phyloP scores from a whole-genome alignment of 2,329 filamentous ascomycete genomes.

The Escovopsis sp. region DNA sequence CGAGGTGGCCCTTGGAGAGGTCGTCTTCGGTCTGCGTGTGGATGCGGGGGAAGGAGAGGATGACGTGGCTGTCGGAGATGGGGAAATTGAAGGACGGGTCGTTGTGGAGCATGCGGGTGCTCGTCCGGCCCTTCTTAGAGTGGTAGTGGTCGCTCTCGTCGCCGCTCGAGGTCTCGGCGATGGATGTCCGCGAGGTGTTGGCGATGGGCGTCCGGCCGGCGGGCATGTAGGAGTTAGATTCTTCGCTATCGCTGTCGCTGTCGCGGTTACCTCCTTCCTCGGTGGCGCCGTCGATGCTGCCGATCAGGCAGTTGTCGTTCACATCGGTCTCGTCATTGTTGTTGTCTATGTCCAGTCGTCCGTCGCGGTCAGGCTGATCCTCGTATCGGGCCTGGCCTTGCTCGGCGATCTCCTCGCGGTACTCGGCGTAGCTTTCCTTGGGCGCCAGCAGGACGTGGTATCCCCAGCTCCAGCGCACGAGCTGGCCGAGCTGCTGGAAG shows the following conservation, averaged over 20 bases:
- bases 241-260: constrained; percentile 19
- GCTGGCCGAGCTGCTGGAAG: constrained; percentile 91
- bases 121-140: constrained; percentile 17
- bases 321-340: constrained; percentile 25
- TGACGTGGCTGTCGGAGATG: constrained; percentile 35
- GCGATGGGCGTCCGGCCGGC: constrained; percentile 40
- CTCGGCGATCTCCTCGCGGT: constrained; percentile 37
- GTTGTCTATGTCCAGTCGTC: no score
- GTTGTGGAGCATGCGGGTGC: constrained; percentile 11
- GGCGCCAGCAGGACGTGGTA: constrained; percentile 90
- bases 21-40: constrained; percentile 26
- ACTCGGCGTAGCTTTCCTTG: constrained; percentile 54
- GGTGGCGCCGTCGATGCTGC: constrained; percentile 19
- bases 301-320: constrained; percentile 24
- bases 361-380: constrained; percentile 11
- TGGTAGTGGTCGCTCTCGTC: constrained; percentile 17
- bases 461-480: constrained; percentile 96
- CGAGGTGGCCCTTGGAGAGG: constrained; percentile 13
- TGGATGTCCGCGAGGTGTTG: constrained; percentile 32
- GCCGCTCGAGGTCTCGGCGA: constrained; percentile 30
- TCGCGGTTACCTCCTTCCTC: constrained; percentile 18
- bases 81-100: constrained; percentile 15
- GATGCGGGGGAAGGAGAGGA: constrained; percentile 47
- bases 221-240: constrained; percentile 36
- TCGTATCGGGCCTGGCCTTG: constrained; percentile 45